phyloP scores from a whole-genome alignment of 2,329 filamentous ascomycete species.

The Pleomassaria siparia region DNA sequence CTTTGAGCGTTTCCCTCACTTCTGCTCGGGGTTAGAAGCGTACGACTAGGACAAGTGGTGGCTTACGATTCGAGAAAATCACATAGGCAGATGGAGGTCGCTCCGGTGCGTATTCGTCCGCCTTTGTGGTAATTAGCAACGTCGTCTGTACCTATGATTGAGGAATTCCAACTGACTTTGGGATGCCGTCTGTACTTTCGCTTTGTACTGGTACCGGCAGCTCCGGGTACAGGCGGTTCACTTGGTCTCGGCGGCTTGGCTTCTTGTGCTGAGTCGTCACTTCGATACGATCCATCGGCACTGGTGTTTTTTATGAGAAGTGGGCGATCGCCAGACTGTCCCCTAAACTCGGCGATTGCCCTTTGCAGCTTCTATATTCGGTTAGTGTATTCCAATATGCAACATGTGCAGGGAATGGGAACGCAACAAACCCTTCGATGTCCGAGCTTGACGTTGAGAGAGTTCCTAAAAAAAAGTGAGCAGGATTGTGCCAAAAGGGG shows the following conservation, averaged over 20 bases:
- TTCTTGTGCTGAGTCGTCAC: slow-evolving; percentile 55
- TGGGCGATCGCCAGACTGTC: slow-evolving; percentile 46
- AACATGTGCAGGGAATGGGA: no score
- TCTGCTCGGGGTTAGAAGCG: slow-evolving; percentile 50
- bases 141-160: background rate
- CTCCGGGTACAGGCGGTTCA: slow-evolving; percentile 41
- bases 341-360: slow-evolving; percentile 73
- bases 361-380: slow-evolving; percentile 72
- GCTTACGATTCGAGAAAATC: slow-evolving; percentile 78
- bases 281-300: slow-evolving; percentile 58
- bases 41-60: background rate
- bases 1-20: slow-evolving; percentile 76
- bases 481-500: slow-evolving; percentile 5
- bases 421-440: slow-evolving; percentile 70
- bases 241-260: slow-evolving; percentile 45
- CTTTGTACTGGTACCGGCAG: slow-evolving; percentile 51
- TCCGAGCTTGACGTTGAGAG: slow-evolving; percentile 75
- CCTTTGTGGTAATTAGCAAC: slow-evolving; percentile 47
- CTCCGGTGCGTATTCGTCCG: slow-evolving; percentile 78
- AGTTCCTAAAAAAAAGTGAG: slow-evolving; percentile 56
- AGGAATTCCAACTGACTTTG: slow-evolving; percentile 55
- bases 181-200: slow-evolving; percentile 77
- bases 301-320: slow-evolving; percentile 47
- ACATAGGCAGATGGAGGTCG: slow-evolving; percentile 81
- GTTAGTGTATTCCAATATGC: slow-evolving; percentile 2